phyloP scores from a whole-genome alignment of 1,139 yeast species.

The Magnusiomyces clavatus region DNA sequence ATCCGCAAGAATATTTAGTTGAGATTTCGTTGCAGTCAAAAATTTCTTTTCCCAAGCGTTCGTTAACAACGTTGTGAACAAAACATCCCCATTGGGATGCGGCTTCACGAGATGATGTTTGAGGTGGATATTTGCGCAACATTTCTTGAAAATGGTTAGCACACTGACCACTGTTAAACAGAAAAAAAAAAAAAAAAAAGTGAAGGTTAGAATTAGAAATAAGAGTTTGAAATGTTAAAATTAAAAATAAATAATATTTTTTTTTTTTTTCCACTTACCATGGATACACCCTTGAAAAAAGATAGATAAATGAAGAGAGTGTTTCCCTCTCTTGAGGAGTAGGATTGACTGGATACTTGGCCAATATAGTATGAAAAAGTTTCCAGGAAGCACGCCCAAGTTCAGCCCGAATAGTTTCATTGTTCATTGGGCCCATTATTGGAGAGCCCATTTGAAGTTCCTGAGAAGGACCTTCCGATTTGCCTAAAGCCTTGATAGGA shows the following conservation, averaged over 20 bases:
- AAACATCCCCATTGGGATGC: slow-evolving; percentile 97
- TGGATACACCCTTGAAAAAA: slow-evolving; percentile 35
- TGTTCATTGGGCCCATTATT: slow-evolving; percentile 85
- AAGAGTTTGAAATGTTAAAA: not conserved
- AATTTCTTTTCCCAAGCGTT: slow-evolving; percentile 53
- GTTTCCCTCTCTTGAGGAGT: slow-evolving; percentile 53
- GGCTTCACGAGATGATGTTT: slow-evolving; percentile 60
- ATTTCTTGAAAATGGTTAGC: slow-evolving; percentile 80
- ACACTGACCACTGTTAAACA: slow-evolving; percentile 51
- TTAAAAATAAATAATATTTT: not conserved
- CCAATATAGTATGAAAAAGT: slow-evolving; percentile 79
- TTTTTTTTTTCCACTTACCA: slow-evolving; percentile 21
- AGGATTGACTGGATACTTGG: slow-evolving; percentile 86
- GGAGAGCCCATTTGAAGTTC: slow-evolving; percentile 34
- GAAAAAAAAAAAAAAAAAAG: slow-evolving; percentile 10
- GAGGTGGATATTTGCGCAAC: slow-evolving; percentile 73
- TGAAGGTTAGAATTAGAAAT: not conserved
- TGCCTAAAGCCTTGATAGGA: slow-evolving; percentile 16
- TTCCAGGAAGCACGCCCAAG: slow-evolving; percentile 91
- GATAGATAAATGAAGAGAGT: slow-evolving; percentile 40
- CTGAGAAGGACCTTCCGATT: slow-evolving; percentile 14
- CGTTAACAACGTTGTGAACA: slow-evolving; percentile 83
- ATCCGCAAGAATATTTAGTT: slow-evolving; percentile 94
- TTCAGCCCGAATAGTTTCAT: slow-evolving; percentile 54
- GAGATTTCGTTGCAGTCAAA: slow-evolving; percentile 81